Conservation (phyloP, 2,329 filamentous ascomycete genomes). For the Fusarium poae region DNA sequence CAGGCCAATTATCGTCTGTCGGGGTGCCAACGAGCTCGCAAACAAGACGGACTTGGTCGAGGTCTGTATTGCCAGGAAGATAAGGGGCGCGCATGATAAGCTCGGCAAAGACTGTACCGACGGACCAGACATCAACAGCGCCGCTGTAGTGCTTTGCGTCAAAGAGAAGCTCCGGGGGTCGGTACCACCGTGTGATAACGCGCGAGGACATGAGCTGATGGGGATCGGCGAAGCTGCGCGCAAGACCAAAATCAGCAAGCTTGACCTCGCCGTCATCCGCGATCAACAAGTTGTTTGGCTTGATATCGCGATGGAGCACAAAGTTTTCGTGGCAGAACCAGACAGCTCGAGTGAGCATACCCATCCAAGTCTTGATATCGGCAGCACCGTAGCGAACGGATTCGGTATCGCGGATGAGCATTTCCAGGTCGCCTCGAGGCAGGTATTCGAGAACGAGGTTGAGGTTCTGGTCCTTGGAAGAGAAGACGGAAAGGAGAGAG, state of each 20-base stretch:
- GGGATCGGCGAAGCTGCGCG: slow-evolving; percentile 89
- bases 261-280: slow-evolving; percentile 94
- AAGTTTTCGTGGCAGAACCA: slow-evolving; percentile 98
- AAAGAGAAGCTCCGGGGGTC: slow-evolving; percentile 92
- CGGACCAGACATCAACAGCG: slow-evolving; percentile 93
- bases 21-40: slow-evolving; percentile 89
- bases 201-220: slow-evolving; percentile 90
- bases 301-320: slow-evolving; percentile 96
- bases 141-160: slow-evolving; percentile 90
- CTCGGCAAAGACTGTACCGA: slow-evolving; percentile 93
- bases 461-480: slow-evolving; percentile 94
- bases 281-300: slow-evolving; percentile 97
- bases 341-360: slow-evolving; percentile 91
- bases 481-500: slow-evolving; percentile 90
- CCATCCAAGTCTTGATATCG: slow-evolving; percentile 99
- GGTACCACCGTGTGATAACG: slow-evolving; percentile 97
- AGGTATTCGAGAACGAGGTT: slow-evolving; percentile 96
- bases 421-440: slow-evolving; percentile 93
- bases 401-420: slow-evolving; percentile 88
- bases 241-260: slow-evolving; percentile 97
- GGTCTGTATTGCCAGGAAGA: slow-evolving; percentile 84
- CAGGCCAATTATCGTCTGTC: slow-evolving; percentile 95
- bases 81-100: slow-evolving; percentile 86
- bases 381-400: slow-evolving; percentile 84
- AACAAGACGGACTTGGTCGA: slow-evolving; percentile 88